Base-by-base conservation (phyloP, 495 filamentous ascomycete species). In the Saxophila tyrrhenica region DNA sequence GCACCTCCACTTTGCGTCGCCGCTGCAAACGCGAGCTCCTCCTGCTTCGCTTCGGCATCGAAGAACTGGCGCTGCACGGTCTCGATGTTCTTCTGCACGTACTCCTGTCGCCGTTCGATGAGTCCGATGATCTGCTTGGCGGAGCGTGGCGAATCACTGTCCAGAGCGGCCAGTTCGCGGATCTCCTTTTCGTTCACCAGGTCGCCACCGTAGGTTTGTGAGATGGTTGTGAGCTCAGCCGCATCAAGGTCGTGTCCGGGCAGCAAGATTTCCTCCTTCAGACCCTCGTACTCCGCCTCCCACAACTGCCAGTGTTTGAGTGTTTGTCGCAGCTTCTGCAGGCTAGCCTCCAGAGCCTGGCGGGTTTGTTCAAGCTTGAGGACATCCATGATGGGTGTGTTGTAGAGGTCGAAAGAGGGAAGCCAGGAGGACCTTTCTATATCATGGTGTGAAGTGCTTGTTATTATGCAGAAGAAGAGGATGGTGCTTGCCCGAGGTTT, bases 221-320 rank as follows among this genome's bases (percentile, higher is more conserved):
- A 75, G 21, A 74, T 70, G 10, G 70, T 69, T 50, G 81, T 67
- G 35, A 83, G 73, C 39, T 83, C 76, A 5, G 77, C 68, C 0
- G 63, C 60, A 2, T 69, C 69, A 13, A 78, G 69, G 24, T 78
- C 67, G 7, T 75, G 67, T n/a, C 73, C 62, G 29, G 87, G 64
- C 2, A 62, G 66, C 43, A 71, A 61, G 25, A 98, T 77, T 59
- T 89, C 86, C 52, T 92, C 86, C 61, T 83, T 89, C 54, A 97
- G 72, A 13, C 79, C 81, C 58, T 94, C 87, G 67, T 97, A 98
- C 60, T 96, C 94, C 16, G 84, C 76, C 62, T 94, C 90, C 80
- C 83, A 92, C 50, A 78, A 82, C 62, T 87, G 83, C 92, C 91
- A 97, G 69, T 90, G 81, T 42, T 78, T 79, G 19, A 97, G 77